Conservation (phyloP, 441 rosid species). For the Mallotus japonicus region DNA sequence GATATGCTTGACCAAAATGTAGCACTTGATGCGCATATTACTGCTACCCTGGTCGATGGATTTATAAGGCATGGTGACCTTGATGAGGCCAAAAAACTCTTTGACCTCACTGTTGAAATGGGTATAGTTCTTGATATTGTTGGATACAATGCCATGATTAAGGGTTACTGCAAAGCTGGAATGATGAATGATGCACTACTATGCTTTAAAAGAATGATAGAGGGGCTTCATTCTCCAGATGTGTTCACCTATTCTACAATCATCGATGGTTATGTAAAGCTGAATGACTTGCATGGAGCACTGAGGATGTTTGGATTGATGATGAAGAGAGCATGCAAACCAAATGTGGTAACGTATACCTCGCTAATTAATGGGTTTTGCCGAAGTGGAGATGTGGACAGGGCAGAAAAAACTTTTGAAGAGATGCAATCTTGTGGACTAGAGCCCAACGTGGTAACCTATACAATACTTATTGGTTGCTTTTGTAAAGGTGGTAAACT, state of each 20-base stretch:
- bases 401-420: conserved; percentile 56
- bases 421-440: conserved; percentile 56
- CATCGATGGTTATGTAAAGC: conserved; percentile 77
- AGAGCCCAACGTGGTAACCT: conserved; percentile 77
- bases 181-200: conserved; percentile 59
- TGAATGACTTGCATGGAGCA: conserved; percentile 62
- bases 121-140: conserved; percentile 60
- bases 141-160: conserved; percentile 76
- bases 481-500: conserved; percentile 62
- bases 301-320: conserved; percentile 54
- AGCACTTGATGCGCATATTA: conserved; percentile 59
- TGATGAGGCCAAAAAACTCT: conserved; percentile 57
- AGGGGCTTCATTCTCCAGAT: conserved; percentile 54
- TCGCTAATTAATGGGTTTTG: conserved; percentile 73
- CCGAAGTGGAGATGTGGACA: conserved; percentile 43
- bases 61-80: conserved; percentile 55
- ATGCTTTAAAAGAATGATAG: conserved; percentile 50
- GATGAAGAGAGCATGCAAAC: conserved; percentile 60
- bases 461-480: conserved; percentile 60
- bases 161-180: conserved; percentile 81
- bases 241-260: conserved; percentile 77
- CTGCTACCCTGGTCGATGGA: conserved; percentile 78
- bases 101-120: conserved; percentile 47
- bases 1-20: conserved; percentile 78
- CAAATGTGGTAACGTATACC: conserved; percentile 74